Evolutionary conservation across 2,329 filamentous ascomycete species (phyloP).

Genomic region (Fusarium redolens): DNA sequence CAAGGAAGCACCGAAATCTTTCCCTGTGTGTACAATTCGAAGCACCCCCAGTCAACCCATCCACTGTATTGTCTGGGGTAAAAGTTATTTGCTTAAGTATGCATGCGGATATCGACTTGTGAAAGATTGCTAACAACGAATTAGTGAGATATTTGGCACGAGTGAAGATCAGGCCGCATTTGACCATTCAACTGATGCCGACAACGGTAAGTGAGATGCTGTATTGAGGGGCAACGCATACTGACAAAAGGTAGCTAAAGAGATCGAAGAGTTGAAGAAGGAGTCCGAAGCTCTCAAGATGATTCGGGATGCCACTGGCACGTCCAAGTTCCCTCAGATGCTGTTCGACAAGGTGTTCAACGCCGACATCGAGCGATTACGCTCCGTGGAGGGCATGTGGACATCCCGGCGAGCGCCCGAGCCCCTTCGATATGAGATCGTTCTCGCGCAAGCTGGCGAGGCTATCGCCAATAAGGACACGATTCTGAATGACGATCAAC

Average conservation of each 20-base stretch:
- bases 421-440: constrained; percentile 74
- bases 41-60: constrained; percentile 97
- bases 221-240: not conserved
- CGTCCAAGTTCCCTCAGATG: constrained; percentile 77
- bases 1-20: constrained; percentile 91
- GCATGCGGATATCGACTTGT: constrained; percentile 43
- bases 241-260: constrained; percentile 61
- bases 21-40: constrained; percentile 96
- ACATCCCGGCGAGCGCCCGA: constrained; percentile 81
- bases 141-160: constrained; percentile 84
- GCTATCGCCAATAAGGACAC: constrained; percentile 64
- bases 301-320: constrained; percentile 85
- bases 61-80: constrained; percentile 98
- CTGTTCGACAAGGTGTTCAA: constrained; percentile 95
- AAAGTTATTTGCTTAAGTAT: constrained; percentile 89
- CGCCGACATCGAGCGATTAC: constrained; percentile 82
- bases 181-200: constrained; percentile 81
- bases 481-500: constrained; percentile 75
- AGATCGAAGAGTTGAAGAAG: constrained; percentile 87
- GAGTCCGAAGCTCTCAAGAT: constrained; percentile 86
- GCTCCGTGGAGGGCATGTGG: constrained; percentile 97
- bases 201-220: constrained; percentile 70
- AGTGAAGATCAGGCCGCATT: constrained; percentile 88
- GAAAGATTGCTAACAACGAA: constrained; percentile 6
- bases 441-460: constrained; percentile 64